Base-by-base conservation (phyloP, 2,329 filamentous ascomycete genomes). In the Nemania serpens region DNA sequence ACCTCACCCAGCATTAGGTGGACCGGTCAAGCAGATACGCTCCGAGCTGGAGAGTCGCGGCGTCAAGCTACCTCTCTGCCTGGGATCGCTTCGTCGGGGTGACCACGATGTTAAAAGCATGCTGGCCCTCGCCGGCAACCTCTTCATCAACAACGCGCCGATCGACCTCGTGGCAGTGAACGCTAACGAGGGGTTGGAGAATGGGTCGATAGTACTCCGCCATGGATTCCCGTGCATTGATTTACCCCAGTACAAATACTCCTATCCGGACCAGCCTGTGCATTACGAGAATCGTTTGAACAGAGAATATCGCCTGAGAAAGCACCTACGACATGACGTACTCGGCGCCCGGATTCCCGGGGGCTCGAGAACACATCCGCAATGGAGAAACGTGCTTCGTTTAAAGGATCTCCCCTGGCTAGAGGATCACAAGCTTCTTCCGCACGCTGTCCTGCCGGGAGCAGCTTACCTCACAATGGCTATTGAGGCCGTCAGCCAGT, bases 401-500 rank as follows among this genome's bases (percentile, higher is more conserved):
- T 10, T 46, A 20, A 62, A 62, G 18, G 55, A 62, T 34, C 6
- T 55, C 1, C 55, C 55, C 1, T 59, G 55, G 55, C 37, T 62
- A 1, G 45, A 49, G 1, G 55, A 55, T 36, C 46, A 62, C 13
- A 46, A 55, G 25, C 45, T 62, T 3, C 13, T 37, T 22, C 49
- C 55, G 1, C 29, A 55, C 36, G 29, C 46, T 34, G 59, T 58
- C 2, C 25, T 58, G 0, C 59, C 59, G 1, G 55, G 15, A 13
- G 59, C 59, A 1, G 59, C 45, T 2, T 62, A 62, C 17, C 29
- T 62, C 6, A 20, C 55, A 2, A 62, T 58, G 45, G 59, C 59
- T 13, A 50, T 58, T 17, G 59, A 62, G 13, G 60, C 60, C 1
- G 46, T n/a, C 7, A 34, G 39, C 1, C 62, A 64, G 17, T 11